Percentiles rank a stretch among this genome's conserved stretches.
These are phyloP conservation scores for Paramyrothecium roridum DNA, from an alignment of 2,329 filamentous ascomycete genomes.

Conservation along the genomic window DNA sequence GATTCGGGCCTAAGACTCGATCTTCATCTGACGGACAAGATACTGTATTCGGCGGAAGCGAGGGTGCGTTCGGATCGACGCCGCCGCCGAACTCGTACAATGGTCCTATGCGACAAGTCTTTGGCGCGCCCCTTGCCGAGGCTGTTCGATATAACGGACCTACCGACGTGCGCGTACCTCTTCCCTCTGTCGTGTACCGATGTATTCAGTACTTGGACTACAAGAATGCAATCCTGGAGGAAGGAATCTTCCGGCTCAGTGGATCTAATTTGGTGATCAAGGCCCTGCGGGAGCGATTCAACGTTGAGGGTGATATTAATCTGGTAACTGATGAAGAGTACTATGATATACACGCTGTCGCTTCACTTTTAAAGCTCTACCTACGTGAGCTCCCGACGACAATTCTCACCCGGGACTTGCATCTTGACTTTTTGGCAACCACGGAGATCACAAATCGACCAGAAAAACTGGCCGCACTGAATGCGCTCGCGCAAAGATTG, in stretches of 20 bases:
- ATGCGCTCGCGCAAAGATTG: conserved; percentile 74
- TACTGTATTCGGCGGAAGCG: conserved; percentile 48
- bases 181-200: conserved; percentile 92
- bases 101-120: conserved; percentile 66
- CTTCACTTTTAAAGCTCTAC: conserved; percentile 90
- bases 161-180: conserved; percentile 65
- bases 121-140: conserved; percentile 81
- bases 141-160: conserved; percentile 81
- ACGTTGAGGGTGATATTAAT: conserved; percentile 87
- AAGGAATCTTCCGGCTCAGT: conserved; percentile 94
- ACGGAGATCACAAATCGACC: conserved; percentile 72
- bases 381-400: conserved; percentile 87
- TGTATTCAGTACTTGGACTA: conserved; percentile 89
- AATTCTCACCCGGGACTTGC: conserved; percentile 85
- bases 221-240: conserved; percentile 78
- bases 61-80: conserved; percentile 41
- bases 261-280: conserved; percentile 97
- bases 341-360: conserved; percentile 94
- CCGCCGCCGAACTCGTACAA: conserved; percentile 37
- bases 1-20: conserved; percentile 62
- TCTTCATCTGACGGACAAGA: conserved; percentile 58
- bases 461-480: conserved; percentile 75
- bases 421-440: conserved; percentile 81
- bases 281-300: conserved; percentile 86
- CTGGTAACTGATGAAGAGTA: conserved; percentile 78